Percentiles rank a stretch among this genome's conserved stretches.
These are phyloP conservation scores for Colletotrichum coccodes DNA, from an alignment of 2,329 filamentous ascomycete genomes.

Conservation along the genomic window DNA sequence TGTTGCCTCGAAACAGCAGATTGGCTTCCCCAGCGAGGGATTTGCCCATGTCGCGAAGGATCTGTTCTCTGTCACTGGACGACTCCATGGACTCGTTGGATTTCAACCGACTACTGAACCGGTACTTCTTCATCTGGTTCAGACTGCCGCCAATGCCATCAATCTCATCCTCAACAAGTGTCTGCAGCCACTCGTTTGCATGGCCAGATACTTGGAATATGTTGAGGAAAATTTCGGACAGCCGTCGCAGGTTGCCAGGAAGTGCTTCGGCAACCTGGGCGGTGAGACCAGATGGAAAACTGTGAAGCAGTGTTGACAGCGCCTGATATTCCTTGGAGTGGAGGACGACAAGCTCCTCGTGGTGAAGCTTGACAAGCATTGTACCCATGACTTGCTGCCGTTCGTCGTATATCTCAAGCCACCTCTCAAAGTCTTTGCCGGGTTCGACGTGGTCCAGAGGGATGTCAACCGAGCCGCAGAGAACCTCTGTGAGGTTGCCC, in stretches of 20 bases:
- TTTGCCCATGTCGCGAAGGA: slow-evolving; percentile 82
- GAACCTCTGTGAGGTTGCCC: slow-evolving; percentile 58
- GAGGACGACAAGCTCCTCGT: slow-evolving; percentile 91
- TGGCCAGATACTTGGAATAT: slow-evolving; percentile 94
- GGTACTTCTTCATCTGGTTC: slow-evolving; percentile 76
- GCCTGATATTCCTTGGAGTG: slow-evolving; percentile 86
- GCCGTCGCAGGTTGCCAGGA: slow-evolving; percentile 78
- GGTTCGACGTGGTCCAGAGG: slow-evolving; percentile 81
- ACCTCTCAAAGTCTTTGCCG: slow-evolving; percentile 84
- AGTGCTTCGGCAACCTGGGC: slow-evolving; percentile 84
- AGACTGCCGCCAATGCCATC: slow-evolving; percentile 86
- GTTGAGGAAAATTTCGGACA: slow-evolving; percentile 89
- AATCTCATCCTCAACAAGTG: slow-evolving; percentile 95
- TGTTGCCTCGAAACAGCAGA: slow-evolving; percentile 93
- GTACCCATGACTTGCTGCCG: slow-evolving; percentile 82
- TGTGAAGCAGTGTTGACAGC: slow-evolving; percentile 84
- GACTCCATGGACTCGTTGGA: slow-evolving; percentile 76
- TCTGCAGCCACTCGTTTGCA: slow-evolving; percentile 89
- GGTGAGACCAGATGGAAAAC: slow-evolving; percentile 85
- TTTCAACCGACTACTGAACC: slow-evolving; percentile 76
- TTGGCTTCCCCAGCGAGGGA: slow-evolving; percentile 90
- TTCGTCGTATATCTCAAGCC: slow-evolving; percentile 85
- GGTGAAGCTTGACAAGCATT: slow-evolving; percentile 83
- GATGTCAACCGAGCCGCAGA: slow-evolving; percentile 82
- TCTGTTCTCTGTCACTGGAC: slow-evolving; percentile 72